A percentile compares a stretch with the other conserved stretches of the same genome.
Evolutionary conservation across 805 yeast genomes (phyloP).

Genomic region (Candida qinlingensis): DNA sequence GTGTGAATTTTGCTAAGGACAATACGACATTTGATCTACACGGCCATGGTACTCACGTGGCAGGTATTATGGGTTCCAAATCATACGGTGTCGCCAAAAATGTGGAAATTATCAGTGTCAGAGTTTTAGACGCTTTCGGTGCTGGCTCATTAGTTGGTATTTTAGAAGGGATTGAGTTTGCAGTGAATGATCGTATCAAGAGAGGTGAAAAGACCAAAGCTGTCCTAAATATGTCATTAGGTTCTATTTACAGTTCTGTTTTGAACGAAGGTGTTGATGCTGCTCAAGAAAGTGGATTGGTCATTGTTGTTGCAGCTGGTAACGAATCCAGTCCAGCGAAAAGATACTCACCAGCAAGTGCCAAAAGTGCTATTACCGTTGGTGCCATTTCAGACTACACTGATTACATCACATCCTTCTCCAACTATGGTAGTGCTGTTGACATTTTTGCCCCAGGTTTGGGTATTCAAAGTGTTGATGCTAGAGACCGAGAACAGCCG

Average conservation of each 20-base stretch:
- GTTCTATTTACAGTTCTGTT: conserved; percentile 58
- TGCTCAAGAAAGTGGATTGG: conserved; percentile 63
- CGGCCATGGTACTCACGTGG: conserved; percentile 95
- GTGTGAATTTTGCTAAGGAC: conserved; percentile 55
- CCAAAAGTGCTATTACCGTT: conserved; percentile 63
- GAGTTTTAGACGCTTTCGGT: conserved; percentile 62
- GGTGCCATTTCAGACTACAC: conserved; percentile 79
- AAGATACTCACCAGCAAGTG: conserved; percentile 62
- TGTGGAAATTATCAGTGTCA: conserved; percentile 57
- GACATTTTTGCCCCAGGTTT: conserved; percentile 82
- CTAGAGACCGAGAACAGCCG: conserved; percentile 19
- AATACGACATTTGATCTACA: conserved; percentile 42
- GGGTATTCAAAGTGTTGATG: conserved; percentile 50
- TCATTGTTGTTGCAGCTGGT: conserved; percentile 82
- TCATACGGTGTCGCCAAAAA: conserved; percentile 81
- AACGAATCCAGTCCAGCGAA: conserved; percentile 72
- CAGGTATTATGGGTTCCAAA: conserved; percentile 78
- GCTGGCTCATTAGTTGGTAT: conserved; percentile 61
- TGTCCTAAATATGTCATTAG: conserved; percentile 77
- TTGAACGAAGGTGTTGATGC: conserved; percentile 73
- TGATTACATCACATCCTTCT: conserved; percentile 67
- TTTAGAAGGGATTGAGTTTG: conserved; percentile 59
- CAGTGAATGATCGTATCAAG: conserved; percentile 47
- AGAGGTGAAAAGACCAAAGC: conserved; percentile 32
- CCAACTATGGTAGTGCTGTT: conserved; percentile 87